Conservation (phyloP, 163 green algal genomes). For the Volvox carteri region DNA sequence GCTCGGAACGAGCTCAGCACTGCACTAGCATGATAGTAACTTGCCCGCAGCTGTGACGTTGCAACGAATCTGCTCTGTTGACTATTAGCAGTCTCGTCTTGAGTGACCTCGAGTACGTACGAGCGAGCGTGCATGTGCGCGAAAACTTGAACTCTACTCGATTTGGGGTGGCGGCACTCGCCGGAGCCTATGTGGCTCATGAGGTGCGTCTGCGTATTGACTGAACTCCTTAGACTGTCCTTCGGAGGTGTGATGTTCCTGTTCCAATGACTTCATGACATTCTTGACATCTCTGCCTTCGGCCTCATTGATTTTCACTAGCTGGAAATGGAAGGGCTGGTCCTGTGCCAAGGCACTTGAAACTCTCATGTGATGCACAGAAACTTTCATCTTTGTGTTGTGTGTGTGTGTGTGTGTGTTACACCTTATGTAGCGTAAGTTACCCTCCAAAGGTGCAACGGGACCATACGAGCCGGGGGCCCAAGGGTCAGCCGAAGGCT, state of each 20-base stretch:
- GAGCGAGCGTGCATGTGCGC: neutral
- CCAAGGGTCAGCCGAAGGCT: no score
- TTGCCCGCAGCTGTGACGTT: neutral
- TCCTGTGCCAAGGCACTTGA: conserved; percentile 31
- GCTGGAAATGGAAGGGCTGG: neutral
- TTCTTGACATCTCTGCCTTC: neutral
- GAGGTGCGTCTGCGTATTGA: neutral
- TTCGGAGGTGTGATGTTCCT: neutral
- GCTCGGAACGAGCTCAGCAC: neutral
- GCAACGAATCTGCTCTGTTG: neutral
- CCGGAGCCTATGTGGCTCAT: neutral
- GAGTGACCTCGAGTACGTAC: neutral
- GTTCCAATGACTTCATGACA: neutral
- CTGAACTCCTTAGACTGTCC: neutral
- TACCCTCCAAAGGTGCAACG: no score
- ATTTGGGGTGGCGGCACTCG: conserved; percentile 8
- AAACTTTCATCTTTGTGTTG: no score
- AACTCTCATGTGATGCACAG: no score
- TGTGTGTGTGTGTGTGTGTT: no score
- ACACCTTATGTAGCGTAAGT: no score
- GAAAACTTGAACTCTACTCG: neutral
- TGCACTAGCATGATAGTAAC: neutral
- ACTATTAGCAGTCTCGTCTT: neutral
- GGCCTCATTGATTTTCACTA: conserved; percentile 9
- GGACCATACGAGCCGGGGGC: no score